Base-by-base conservation (phyloP, 2,329 filamentous ascomycete species). In the Capronia epimyces region DNA sequence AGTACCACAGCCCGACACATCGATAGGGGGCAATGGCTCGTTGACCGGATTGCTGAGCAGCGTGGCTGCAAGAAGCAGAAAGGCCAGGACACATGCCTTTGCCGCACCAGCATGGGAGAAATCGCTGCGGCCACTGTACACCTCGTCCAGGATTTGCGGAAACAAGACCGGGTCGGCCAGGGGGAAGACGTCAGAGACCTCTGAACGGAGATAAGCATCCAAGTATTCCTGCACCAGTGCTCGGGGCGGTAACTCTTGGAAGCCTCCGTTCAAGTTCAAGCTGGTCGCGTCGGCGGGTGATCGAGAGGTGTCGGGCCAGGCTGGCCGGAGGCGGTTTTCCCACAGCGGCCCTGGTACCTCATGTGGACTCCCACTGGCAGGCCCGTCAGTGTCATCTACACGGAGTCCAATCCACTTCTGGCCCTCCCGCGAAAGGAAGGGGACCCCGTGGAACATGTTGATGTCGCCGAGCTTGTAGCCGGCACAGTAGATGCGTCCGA, bases 41-140 rank as follows among this genome's bases (percentile, higher is more conserved):
- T 34, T 21, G 51, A 48, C 21, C 10, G 44, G 10, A 18, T 65
- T 56, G 6, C 60, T 62, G 3, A 62, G 41, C 9, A 65, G 34
- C 5, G 34, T 55, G 32, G 59, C 66, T 48, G 66, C 60, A 31
- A 75, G 64, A 0, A 72, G 68, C 0, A 74, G 52, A 57, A 80
- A 79, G 0, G 76, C 67, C 43, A 77, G 68, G 0, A 80, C 66
- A 47, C 74, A 78, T 1, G 71, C 73, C 43, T 68, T 74, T 13
- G 71, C 69, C 22, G 65, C 66, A 2, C 69, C 61, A 2, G 60
- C 58, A 49, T 63, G 65, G 54, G 27, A 34, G 66, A 32, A 5
- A 62, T 52, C 7, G 53, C 25, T 2, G 51, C 6, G 44, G 49
- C 0, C 51, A 42, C 1, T 66, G 56, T 80, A 80, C 0, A 76